Base-by-base conservation (phyloP, 164 flowering plant genomes). In the Houttuynia cordata region DNA sequence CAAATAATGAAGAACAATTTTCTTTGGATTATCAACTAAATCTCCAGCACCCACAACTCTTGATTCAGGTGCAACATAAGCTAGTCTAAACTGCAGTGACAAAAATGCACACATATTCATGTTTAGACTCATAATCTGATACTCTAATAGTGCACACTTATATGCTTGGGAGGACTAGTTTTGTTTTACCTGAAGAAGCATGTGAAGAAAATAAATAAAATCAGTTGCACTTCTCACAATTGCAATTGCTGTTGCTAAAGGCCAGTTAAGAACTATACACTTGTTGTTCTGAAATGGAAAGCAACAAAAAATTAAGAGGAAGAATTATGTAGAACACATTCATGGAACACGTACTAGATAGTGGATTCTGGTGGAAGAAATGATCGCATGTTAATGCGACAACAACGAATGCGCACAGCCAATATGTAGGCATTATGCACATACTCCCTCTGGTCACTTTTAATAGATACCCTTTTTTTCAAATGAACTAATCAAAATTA, bases 61-160 rank as follows among this genome's bases (percentile, higher is more conserved):
- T 21, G 98, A 80, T 72, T 88, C 96, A 8, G 98, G 96, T 72
- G 88, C 81, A 63, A 92, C 83, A 77, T 83, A 91, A 53, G 97
- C 96, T 64, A 91, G 64, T 72, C 91, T 80, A 66, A 91, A 91
- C 97, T 91, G 93, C 68, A 78, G 54, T 30, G 64, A 30, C 19
- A n/a, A 53, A n/a, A 51, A 60, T 53, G 18, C 14, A 10, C 55
- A 52, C 10, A 3, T 19, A 23, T 21, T 52, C 55, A 52, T 58
- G 37, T 23, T 30, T 30, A 65, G 37, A 30, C n/a, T n/a, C n/a
- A n/a, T n/a, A n/a, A 30, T 30, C 37, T 30, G 37, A 30, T 30
- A 30, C 37, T 30, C 37, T 30, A 30, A 30, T 30, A 30, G 4
- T 30, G 37, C 37, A 30, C 37, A 30, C 4, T 30, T 30, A 30